phyloP scores from a whole-genome alignment of 345 rosid genomes.

The Eucalyptus marginata region DNA sequence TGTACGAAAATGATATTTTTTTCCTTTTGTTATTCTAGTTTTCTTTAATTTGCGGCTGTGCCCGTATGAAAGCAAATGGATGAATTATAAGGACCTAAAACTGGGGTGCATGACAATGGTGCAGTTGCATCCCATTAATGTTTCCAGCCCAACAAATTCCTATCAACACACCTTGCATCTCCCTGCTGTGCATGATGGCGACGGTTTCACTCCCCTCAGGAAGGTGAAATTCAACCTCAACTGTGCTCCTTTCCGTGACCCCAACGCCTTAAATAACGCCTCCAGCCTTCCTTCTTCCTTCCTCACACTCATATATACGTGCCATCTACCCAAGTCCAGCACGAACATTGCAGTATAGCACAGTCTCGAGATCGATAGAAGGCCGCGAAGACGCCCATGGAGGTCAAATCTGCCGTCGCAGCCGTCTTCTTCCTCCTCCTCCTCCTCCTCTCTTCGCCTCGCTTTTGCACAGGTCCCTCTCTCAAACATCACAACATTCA shows the following conservation, averaged over 20 bases:
- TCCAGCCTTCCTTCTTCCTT: background rate
- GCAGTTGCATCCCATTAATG: background rate
- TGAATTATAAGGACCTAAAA: background rate
- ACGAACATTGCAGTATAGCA: background rate
- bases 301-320: background rate
- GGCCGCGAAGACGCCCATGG: background rate
- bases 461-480: background rate
- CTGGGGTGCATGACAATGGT: background rate
- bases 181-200: background rate
- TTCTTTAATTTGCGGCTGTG: background rate
- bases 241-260: background rate
- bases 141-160: background rate
- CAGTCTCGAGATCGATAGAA: background rate
- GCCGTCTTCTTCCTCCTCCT: background rate
- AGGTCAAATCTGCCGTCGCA: background rate
- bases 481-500: background rate
- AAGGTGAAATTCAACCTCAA: background rate
- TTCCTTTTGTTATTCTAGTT: background rate
- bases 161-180: background rate
- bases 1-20: fast-evolving
- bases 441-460: background rate
- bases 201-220: background rate
- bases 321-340: background rate
- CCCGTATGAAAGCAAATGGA: background rate
- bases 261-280: background rate